Base-by-base conservation (phyloP, 1,284 basidiomycete genomes). In the Rhodotorula mucilaginosa region DNA sequence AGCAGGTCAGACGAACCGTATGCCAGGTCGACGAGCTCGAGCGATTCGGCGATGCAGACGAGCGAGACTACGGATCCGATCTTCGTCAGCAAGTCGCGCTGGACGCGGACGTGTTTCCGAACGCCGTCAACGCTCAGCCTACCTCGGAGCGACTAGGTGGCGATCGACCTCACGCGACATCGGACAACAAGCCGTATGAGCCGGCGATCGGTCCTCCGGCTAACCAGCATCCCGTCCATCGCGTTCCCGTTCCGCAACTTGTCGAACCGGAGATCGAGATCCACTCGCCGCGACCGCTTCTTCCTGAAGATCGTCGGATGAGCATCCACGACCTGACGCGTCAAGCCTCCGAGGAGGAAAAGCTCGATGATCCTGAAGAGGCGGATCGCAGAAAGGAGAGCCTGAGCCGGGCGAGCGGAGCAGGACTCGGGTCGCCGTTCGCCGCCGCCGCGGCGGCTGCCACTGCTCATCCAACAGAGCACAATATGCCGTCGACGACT, bases 311-410 rank as follows among this genome's bases (percentile, higher is more conserved):
- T 56, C 54, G 54, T 26, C 54, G 48, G n/a, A 34, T 21, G 47
- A 58, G 56, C 47, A 39, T 63, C 15, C 46, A 63, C 15, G 61
- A 68, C 26, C 39, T 63, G 8, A 62, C 66, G 21, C 31, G 54
- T 4, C 29, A n/a, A 8, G 66, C 66, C 2, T 67, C 66, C n/a
- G 46, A 62, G 66, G 66, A 67, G 60, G 66, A 67, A 2, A 13
- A 52, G 47, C 49, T 31, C 12, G 51, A 39, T 23, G 23, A 39
- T 16, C 26, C 13, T 10, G 56, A 63, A 26, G 56, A 46, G 39
- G 57, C 46, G 29, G 57, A 65, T 19, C 26, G 29, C 1, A 57
- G 62, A 5, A 31, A 65, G 21, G 62, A 66, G 10, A 64, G 58
- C 48, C 39, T 71, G 34, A 67, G 62, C 39, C 56, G 61, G 31